These are phyloP conservation scores for Eucalyptus paniculata DNA, from an alignment of 345 rosid genomes.

Conservation along the genomic window DNA sequence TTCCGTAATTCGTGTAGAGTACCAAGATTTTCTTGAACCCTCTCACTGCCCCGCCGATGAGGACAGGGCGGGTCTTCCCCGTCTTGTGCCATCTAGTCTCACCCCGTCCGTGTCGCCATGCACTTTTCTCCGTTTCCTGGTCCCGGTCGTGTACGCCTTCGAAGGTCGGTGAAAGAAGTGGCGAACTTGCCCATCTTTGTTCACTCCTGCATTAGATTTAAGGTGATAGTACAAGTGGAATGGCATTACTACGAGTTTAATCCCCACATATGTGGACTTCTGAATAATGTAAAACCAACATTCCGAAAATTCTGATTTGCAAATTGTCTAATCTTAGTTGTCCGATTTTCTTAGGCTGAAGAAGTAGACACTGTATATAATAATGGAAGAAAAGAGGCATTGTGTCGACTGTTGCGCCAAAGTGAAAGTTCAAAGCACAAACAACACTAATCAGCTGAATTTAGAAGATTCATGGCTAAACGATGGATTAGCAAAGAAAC, in stretches of 20 bases:
- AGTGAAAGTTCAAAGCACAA: background rate
- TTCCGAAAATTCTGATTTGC: background rate
- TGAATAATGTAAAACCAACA: background rate
- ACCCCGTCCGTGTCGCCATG: slow-evolving; percentile 69
- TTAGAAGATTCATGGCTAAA: background rate
- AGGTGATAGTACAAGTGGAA: background rate
- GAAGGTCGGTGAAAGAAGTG: slow-evolving; percentile 96
- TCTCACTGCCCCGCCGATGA: slow-evolving; percentile 26
- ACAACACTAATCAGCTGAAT: background rate
- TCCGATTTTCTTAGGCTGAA: background rate
- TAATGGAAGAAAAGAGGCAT: background rate
- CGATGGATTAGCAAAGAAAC: background rate
- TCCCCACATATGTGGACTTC: background rate
- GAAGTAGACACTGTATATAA: background rate
- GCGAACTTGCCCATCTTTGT: slow-evolving; percentile 81
- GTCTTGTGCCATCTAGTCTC: slow-evolving; percentile 99
- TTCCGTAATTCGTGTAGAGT: slow-evolving; percentile 88
- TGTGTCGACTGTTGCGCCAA: background rate
- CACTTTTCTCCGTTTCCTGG: slow-evolving; percentile 85
- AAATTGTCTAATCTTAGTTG: background rate
- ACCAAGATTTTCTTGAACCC: slow-evolving; percentile 92
- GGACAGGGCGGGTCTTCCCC: slow-evolving; percentile 82
- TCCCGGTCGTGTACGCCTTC: slow-evolving; percentile 95
- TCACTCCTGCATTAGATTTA: slow-evolving; percentile 37
- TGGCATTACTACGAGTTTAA: background rate